A percentile compares a stretch with the other conserved stretches of the same genome.
Conservation (phyloP, 1,284 basidiomycete species). For the Mycocalia duriaeana region DNA sequence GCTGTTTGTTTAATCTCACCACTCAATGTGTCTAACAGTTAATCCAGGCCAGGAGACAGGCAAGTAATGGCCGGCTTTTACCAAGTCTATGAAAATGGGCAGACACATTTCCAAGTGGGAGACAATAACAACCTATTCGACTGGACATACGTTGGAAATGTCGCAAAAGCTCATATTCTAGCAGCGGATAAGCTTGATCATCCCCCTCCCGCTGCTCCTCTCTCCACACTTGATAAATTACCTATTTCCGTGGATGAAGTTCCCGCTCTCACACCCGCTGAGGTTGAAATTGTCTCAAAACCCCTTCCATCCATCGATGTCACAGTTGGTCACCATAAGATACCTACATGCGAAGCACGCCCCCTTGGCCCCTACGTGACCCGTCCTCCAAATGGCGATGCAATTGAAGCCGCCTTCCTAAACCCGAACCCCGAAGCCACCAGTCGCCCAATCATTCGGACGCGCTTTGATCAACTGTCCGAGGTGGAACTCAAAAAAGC, state of each 20-base stretch:
- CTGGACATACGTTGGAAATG: conserved; percentile 97
- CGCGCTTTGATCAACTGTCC: conserved; percentile 70
- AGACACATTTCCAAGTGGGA: conserved; percentile 93
- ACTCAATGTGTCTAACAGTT: conserved; percentile 2
- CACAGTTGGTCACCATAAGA: conserved; percentile 55
- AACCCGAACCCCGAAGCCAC: conserved; percentile 40
- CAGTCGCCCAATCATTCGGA: conserved; percentile 63
- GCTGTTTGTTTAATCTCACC: conserved; percentile 15
- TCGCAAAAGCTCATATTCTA: conserved; percentile 91
- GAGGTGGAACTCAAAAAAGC: conserved; percentile 47
- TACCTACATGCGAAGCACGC: conserved; percentile 75
- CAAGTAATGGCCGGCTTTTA: conserved; percentile 83
- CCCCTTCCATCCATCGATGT: conserved; percentile 61
- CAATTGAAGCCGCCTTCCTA: conserved; percentile 59
- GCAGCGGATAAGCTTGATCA: conserved; percentile 81
- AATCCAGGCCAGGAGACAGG: conserved; percentile 79
- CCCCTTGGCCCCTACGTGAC: conserved; percentile 77
- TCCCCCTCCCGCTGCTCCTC: conserved; percentile 34
- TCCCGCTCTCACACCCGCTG: conserved; percentile 35
- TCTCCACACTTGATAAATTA: conserved; percentile 28
- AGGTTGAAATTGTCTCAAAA: conserved; percentile 43
- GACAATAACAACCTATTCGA: conserved; percentile 93
- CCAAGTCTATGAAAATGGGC: conserved; percentile 75
- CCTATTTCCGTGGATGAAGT: conserved; percentile 33
- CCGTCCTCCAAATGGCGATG: conserved; percentile 52